phyloP scores from a whole-genome alignment of 805 yeast species.

The Lachancea waltii region DNA sequence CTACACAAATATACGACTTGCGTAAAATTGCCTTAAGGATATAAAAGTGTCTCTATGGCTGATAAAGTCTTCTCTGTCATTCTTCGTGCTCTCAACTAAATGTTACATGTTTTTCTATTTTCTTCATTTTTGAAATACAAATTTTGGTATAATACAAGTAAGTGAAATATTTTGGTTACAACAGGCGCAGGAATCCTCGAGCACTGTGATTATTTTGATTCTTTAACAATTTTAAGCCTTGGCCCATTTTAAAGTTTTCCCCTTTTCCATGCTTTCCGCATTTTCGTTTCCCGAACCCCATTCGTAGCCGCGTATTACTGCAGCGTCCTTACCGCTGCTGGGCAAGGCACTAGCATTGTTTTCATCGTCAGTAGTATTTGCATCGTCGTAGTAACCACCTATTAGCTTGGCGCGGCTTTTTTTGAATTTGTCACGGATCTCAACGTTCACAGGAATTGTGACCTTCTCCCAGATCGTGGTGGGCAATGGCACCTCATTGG shows the following conservation, averaged over 20 bases:
- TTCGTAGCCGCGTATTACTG: conserved; percentile 28
- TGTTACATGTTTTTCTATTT: too few species aligned
- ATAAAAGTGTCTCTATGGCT: background rate
- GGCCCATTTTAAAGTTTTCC: conserved; percentile 7
- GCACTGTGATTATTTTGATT: background rate
- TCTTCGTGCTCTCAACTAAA: background rate
- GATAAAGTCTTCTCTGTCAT: background rate
- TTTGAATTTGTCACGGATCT: conserved; percentile 23
- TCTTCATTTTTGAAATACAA: background rate
- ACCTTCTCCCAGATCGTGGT: conserved; percentile 23
- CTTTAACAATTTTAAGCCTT: conserved; percentile 1
- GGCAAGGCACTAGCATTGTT: conserved; percentile 2
- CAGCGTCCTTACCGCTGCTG: conserved; percentile 18
- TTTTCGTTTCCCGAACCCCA: conserved; percentile 8
- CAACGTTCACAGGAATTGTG: conserved; percentile 28
- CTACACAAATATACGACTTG: background rate
- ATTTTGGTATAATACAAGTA: background rate
- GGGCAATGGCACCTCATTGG: conserved; percentile 19
- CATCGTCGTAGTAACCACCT: conserved; percentile 15
- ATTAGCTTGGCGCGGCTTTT: conserved; percentile 13
- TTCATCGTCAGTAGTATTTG: conserved; percentile 7
- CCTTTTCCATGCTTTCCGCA: conserved; percentile 1
- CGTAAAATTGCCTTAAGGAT: background rate
- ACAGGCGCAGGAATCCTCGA: too few species aligned
- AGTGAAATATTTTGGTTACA: background rate